A percentile compares a stretch with the other conserved stretches of the same genome.
These are phyloP conservation scores for Apiotrichum porosum DNA, from an alignment of 1,284 basidiomycete species.

Conservation along the genomic window DNA sequence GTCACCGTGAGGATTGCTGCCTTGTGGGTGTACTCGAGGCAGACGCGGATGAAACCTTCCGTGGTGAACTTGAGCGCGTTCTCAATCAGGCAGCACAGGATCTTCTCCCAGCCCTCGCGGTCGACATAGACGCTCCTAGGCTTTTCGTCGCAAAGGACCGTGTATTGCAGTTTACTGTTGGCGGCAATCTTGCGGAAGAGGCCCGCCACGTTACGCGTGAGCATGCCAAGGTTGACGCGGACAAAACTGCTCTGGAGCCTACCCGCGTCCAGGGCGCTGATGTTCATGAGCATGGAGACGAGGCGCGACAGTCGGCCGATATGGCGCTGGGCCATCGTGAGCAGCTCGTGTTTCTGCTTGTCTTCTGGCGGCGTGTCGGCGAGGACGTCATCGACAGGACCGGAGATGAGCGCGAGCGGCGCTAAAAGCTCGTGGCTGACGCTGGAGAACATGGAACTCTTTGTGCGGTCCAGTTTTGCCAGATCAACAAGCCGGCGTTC, in stretches of 20 bases:
- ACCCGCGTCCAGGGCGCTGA: constrained; percentile 40
- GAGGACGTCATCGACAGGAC: constrained; percentile 36
- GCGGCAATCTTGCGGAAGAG: constrained; percentile 45
- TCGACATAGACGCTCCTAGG: constrained; percentile 41
- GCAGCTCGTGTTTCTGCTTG: constrained; percentile 33
- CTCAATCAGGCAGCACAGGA: constrained; percentile 44
- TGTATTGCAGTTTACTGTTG: constrained; percentile 31
- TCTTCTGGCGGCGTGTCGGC: constrained; percentile 26
- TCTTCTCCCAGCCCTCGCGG: constrained; percentile 29
- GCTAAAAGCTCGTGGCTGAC: constrained; percentile 46
- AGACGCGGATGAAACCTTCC: constrained; percentile 17
- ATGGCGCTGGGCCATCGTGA: constrained; percentile 42
- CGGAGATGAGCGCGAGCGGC: constrained; percentile 45
- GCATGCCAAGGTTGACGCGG: constrained; percentile 39
- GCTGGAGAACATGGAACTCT: constrained; percentile 40
- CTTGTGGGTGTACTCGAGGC: neutral
- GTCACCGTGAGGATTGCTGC: constrained; percentile 37
- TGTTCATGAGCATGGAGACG: constrained; percentile 47
- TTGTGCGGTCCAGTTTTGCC: constrained; percentile 47
- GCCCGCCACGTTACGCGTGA: constrained; percentile 46
- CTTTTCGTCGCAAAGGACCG: constrained; percentile 40
- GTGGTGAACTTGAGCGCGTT: constrained; percentile 11
- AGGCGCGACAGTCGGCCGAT: constrained; percentile 38
- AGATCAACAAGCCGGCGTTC: constrained; percentile 41
- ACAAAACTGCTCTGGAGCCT: constrained; percentile 37